Evolutionary conservation across 768 basidiomycete species (phyloP).

Genomic region (Tulasnella sp.): DNA sequence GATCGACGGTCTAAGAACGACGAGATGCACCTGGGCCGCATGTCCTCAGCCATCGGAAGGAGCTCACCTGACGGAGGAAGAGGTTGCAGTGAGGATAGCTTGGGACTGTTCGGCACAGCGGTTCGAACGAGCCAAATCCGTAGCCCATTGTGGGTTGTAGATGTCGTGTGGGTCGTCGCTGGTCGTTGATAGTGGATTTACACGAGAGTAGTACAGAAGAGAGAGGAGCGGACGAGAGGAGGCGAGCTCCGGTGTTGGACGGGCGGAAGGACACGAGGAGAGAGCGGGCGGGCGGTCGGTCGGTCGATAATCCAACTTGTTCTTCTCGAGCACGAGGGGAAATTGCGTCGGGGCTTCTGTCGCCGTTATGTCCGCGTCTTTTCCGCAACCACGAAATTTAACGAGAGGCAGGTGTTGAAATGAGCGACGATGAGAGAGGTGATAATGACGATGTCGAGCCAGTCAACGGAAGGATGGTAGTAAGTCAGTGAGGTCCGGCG

Average conservation of each 20-base stretch:
- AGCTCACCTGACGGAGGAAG: conserved; percentile 72
- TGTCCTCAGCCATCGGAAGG: conserved; percentile 13
- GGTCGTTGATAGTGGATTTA: not conserved
- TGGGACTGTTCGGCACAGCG: conserved; percentile 55
- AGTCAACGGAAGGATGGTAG: not conserved
- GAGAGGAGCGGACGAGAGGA: not conserved
- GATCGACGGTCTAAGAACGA: conserved; percentile 13
- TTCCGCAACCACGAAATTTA: not conserved
- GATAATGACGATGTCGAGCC: not conserved
- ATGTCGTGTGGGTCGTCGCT: not conserved
- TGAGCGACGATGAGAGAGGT: not conserved
- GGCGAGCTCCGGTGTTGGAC: not conserved
- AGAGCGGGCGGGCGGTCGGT: not conserved
- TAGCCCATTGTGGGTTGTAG: not conserved
- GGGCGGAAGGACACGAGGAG: not conserved
- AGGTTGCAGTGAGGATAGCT: conserved; percentile 92
- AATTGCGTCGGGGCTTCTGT: not conserved
- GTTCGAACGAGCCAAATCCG: conserved; percentile 59
- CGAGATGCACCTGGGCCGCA: not conserved
- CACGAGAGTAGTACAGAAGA: not conserved
- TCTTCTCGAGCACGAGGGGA: not conserved
- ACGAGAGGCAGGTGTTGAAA: not conserved
- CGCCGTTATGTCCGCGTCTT: not conserved
- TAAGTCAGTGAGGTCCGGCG: not conserved
- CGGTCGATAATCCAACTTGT: not conserved